phyloP scores from a whole-genome alignment of 345 rosid species.

The Boechera stricta region DNA sequence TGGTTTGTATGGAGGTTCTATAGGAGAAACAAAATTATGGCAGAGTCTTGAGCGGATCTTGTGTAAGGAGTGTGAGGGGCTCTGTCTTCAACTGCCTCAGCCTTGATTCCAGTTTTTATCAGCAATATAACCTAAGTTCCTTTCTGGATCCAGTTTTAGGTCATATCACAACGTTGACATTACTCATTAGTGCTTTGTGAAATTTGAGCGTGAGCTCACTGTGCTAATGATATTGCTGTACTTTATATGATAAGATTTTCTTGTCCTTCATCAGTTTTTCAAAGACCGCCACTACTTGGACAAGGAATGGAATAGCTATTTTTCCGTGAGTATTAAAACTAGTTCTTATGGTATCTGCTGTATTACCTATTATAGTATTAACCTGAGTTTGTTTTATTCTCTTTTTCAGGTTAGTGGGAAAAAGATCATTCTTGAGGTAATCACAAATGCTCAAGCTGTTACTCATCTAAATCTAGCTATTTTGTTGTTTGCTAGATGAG shows the following conservation, averaged over 20 bases:
- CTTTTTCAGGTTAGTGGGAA: slow-evolving; percentile 55
- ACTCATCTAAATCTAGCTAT: not conserved
- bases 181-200: not conserved
- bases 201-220: slow-evolving; percentile 5
- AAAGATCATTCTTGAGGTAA: slow-evolving; percentile 75
- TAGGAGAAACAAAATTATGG: not conserved
- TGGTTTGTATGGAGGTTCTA: slow-evolving; percentile 1
- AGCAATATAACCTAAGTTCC: not conserved
- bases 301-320: slow-evolving; percentile 89
- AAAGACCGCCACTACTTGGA: slow-evolving; percentile 95
- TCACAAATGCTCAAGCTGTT: slow-evolving; percentile 13
- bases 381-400: slow-evolving; percentile 4
- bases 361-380: slow-evolving; percentile 7
- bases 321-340: slow-evolving; percentile 60
- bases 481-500: not conserved
- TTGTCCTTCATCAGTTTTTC: slow-evolving; percentile 65
- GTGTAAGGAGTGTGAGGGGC: not conserved
- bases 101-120: not conserved
- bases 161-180: not conserved
- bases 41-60: slow-evolving; percentile 12
- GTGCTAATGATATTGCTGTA: not conserved
- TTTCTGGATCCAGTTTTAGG: not conserved
- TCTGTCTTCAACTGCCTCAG: not conserved
- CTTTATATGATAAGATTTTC: not conserved
- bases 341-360: slow-evolving; percentile 4